These are phyloP conservation scores for Candida lessepsii DNA, from an alignment of 805 yeast genomes.

Conservation along the genomic window DNA sequence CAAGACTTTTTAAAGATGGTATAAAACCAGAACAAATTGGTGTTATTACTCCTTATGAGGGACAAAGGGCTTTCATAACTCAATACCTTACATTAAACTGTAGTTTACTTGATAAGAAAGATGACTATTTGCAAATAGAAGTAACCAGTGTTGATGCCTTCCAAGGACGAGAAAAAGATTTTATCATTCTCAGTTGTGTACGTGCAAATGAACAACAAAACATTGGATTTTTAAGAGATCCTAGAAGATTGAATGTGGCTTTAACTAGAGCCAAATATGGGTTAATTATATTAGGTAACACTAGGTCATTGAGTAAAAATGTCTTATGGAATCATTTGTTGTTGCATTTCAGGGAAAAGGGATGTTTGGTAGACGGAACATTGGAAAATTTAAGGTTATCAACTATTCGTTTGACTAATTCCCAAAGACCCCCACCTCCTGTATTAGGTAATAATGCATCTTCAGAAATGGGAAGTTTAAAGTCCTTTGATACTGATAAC, in stretches of 20 bases:
- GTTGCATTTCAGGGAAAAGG: conserved; percentile 75
- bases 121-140: conserved; percentile 69
- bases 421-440: conserved; percentile 15
- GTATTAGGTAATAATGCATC: neutral
- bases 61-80: conserved; percentile 79
- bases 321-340: conserved; percentile 76
- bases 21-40: conserved; percentile 81
- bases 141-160: conserved; percentile 59
- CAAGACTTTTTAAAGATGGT: conserved; percentile 73
- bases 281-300: conserved; percentile 71
- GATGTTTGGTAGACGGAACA: conserved; percentile 88
- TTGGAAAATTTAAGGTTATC: conserved; percentile 75
- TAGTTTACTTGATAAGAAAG: conserved; percentile 52
- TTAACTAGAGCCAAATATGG: conserved; percentile 45
- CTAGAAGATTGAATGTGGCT: conserved; percentile 45
- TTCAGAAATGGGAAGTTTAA: neutral
- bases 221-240: conserved; percentile 45
- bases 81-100: conserved; percentile 78
- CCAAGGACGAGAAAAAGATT: conserved; percentile 46
- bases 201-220: conserved; percentile 41
- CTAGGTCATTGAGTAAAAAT: conserved; percentile 69
- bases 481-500: conserved; percentile 17
- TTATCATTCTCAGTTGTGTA: conserved; percentile 43
- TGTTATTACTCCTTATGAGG: conserved; percentile 92
- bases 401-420: conserved; percentile 49